phyloP scores from a whole-genome alignment of 192 early-diverging fungal species.

The Podila epigama region DNA sequence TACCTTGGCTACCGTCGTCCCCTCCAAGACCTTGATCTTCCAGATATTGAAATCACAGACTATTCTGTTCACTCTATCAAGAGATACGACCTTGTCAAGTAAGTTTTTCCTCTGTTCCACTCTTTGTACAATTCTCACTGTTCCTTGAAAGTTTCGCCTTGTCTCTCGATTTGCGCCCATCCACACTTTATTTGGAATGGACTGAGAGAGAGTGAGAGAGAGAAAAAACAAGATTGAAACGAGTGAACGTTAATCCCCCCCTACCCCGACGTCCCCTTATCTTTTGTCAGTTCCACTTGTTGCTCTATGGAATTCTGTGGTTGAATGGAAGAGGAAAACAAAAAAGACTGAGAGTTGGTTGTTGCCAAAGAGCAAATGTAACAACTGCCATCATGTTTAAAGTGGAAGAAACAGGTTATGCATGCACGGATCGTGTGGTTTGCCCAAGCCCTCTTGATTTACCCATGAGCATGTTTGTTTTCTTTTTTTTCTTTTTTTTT shows the following conservation, averaged over 20 bases:
- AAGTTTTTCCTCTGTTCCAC: slow-evolving; percentile 1
- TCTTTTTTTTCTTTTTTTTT: no score
- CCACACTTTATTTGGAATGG: slow-evolving; percentile 1
- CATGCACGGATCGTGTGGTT: no score
- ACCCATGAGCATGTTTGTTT: no score
- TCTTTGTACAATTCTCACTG: neutral
- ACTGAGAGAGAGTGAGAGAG: neutral
- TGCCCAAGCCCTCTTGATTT: no score
- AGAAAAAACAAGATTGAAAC: neutral
- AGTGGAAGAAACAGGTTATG: no score
- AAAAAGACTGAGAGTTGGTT: no score
- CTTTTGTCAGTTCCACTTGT: no score
- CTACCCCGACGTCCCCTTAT: no score
- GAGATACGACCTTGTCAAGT: slow-evolving; percentile 28
- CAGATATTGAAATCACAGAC: slow-evolving; percentile 58
- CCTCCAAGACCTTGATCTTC: slow-evolving; percentile 69
- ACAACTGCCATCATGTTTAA: no score
- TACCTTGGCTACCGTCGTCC: slow-evolving; percentile 58
- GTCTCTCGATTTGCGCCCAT: neutral
- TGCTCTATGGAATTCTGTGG: no score
- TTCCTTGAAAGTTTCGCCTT: neutral
- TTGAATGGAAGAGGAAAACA: neutral
- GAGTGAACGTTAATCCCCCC: neutral
- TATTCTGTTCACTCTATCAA: slow-evolving; percentile 23
- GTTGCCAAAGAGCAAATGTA: no score